phyloP scores from a whole-genome alignment of 257 asterid genomes.

The Penstemon newberryi region DNA sequence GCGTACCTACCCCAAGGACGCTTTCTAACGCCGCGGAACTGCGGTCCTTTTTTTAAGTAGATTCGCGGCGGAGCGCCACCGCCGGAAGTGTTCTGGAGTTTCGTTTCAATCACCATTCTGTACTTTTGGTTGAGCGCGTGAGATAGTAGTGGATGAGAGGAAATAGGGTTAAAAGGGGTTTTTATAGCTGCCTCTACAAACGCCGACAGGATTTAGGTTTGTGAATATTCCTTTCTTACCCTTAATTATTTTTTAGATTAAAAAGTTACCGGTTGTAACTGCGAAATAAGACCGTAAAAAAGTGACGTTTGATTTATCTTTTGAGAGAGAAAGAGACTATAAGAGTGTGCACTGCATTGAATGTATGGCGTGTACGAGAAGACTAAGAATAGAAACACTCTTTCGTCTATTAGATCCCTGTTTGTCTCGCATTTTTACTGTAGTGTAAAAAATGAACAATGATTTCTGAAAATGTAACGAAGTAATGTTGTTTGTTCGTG shows the following conservation, averaged over 20 bases:
- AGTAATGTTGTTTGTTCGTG: too few species aligned
- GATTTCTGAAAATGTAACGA: too few species aligned
- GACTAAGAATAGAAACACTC: neutral
- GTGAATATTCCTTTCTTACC: neutral
- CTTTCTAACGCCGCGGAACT: constrained; percentile 31
- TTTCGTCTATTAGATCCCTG: too few species aligned
- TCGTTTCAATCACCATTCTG: too few species aligned
- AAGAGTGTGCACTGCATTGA: neutral
- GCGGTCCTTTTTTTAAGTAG: neutral
- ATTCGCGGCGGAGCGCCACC: neutral
- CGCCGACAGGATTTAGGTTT: neutral
- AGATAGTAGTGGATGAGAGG: neutral
- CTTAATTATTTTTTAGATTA: too few species aligned
- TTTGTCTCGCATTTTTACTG: too few species aligned
- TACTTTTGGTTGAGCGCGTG: too few species aligned
- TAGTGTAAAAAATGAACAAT: too few species aligned
- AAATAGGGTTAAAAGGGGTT: neutral
- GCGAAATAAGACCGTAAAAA: too few species aligned
- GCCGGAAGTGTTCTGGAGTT: too few species aligned
- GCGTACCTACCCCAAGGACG: constrained; percentile 74
- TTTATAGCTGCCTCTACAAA: neutral
- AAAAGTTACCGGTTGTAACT: too few species aligned
- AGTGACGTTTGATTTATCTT: too few species aligned
- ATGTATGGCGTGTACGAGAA: neutral
- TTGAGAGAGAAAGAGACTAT: neutral